phyloP scores from a whole-genome alignment of 805 yeast species.

The Nakazawaea holstii region DNA sequence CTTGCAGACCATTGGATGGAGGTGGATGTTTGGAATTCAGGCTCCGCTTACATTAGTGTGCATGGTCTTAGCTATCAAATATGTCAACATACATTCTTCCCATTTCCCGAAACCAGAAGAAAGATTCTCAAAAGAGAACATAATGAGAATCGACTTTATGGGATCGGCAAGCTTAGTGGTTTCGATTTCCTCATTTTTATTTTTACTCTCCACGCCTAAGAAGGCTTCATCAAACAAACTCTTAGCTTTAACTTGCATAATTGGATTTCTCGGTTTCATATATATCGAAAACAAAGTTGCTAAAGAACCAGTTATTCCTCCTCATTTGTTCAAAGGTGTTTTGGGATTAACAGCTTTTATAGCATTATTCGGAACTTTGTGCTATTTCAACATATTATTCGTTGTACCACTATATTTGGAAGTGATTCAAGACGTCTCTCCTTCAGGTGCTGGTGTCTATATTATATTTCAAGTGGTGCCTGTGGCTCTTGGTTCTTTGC shows the following conservation, averaged over 20 bases:
- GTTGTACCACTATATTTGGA: conserved; percentile 37
- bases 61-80: conserved; percentile 19
- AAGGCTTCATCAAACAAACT: not conserved
- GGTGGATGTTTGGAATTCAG: conserved; percentile 38
- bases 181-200: conserved; percentile 28
- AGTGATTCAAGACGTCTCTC: conserved; percentile 33
- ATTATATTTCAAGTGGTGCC: conserved; percentile 36
- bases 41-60: conserved; percentile 29
- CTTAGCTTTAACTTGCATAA: conserved; percentile 4
- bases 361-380: conserved; percentile 31
- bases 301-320: conserved; percentile 34
- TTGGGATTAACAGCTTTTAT: conserved; percentile 31
- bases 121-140: conserved; percentile 27
- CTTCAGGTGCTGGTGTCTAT: conserved; percentile 33
- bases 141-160: conserved; percentile 32
- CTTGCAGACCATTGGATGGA: conserved; percentile 34
- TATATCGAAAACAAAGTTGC: conserved; percentile 30
- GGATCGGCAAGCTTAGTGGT: conserved; percentile 32
- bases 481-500: conserved; percentile 33
- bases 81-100: conserved; percentile 29
- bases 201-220: conserved; percentile 24
- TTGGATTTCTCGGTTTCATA: conserved; percentile 19
- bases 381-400: conserved; percentile 30
- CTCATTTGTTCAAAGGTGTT: conserved; percentile 30
- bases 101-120: conserved; percentile 21